Conservation (phyloP, 495 filamentous ascomycete species). For the Xylaria castorea region DNA sequence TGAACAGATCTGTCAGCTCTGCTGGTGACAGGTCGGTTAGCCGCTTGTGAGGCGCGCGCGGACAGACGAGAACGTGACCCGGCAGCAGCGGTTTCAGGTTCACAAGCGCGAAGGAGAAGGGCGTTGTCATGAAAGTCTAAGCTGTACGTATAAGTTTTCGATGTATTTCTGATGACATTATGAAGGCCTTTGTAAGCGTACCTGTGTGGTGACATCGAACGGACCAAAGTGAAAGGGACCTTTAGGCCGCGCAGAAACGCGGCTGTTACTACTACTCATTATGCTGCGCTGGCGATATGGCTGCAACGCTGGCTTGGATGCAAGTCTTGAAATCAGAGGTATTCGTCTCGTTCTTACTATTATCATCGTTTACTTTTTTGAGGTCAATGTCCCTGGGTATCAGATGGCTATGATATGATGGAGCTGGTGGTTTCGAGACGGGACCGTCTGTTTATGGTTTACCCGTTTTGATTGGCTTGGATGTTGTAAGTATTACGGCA, state of each 20-base stretch:
- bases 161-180: neutral
- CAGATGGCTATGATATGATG: neutral
- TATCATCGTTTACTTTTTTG: constrained; percentile 13
- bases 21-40: constrained; percentile 73
- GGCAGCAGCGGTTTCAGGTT: constrained; percentile 95
- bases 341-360: constrained; percentile 11
- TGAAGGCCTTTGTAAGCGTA: neutral
- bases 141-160: constrained; percentile 30
- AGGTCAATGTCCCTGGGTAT: neutral
- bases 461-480: neutral
- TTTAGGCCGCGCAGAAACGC: neutral
- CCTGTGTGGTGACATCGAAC: constrained; percentile 70
- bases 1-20: constrained; percentile 86
- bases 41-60: constrained; percentile 68
- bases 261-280: constrained; percentile 13
- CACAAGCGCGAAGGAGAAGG: constrained; percentile 81
- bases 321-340: constrained; percentile 6
- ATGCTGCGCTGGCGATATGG: neutral
- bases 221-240: constrained; percentile 65
- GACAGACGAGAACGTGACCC: constrained; percentile 87
- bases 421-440: neutral
- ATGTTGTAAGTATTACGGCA: neutral
- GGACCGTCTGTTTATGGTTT: neutral
- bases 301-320: neutral
- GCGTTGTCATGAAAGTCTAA: constrained; percentile 84